A percentile compares a stretch with the other conserved stretches of the same genome.
These are phyloP conservation scores for Triticum aestivum DNA, from an alignment of 176 grass and related monocot species.

Conservation along the genomic window DNA sequence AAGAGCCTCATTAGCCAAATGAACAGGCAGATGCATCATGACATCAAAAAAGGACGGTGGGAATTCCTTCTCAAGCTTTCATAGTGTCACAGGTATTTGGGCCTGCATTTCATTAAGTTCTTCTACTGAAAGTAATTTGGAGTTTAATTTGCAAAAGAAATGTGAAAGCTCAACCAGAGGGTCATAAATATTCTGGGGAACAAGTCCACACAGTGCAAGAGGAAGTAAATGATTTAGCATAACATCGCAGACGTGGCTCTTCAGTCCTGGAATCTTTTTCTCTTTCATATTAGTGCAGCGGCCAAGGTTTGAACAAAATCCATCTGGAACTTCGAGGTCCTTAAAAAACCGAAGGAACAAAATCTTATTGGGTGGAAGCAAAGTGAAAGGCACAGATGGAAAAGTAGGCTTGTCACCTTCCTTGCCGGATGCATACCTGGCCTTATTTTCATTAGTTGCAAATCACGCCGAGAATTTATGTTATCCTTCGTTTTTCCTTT, in stretches of 20 bases:
- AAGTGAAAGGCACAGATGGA: not conserved
- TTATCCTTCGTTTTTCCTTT: not conserved
- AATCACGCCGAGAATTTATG: not conserved
- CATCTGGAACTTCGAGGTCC: not conserved
- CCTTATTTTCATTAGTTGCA: not conserved
- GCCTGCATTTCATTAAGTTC: too few relatives aligned
- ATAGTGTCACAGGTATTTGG: too few relatives aligned
- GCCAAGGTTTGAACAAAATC: not conserved
- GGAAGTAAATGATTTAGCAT: slow-evolving; percentile 28
- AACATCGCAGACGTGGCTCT: slow-evolving; percentile 30
- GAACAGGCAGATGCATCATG: too few relatives aligned
- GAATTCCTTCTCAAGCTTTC: too few relatives aligned
- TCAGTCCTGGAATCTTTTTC: not conserved
- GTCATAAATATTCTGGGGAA: too few relatives aligned
- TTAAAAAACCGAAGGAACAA: not conserved
- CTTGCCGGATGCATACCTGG: not conserved
- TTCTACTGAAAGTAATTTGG: too few relatives aligned
- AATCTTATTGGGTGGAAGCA: not conserved
- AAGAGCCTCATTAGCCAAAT: too few relatives aligned
- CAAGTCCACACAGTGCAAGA: not conserved
- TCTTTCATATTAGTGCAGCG: not conserved
- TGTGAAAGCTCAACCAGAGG: too few relatives aligned
- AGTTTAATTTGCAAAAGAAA: too few relatives aligned
- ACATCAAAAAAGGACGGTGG: too few relatives aligned
- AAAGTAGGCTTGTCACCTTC: not conserved